Evolutionary conservation across 192 early-diverging fungal species (phyloP).

Genomic region (Gaertneriomyces sp.): DNA sequence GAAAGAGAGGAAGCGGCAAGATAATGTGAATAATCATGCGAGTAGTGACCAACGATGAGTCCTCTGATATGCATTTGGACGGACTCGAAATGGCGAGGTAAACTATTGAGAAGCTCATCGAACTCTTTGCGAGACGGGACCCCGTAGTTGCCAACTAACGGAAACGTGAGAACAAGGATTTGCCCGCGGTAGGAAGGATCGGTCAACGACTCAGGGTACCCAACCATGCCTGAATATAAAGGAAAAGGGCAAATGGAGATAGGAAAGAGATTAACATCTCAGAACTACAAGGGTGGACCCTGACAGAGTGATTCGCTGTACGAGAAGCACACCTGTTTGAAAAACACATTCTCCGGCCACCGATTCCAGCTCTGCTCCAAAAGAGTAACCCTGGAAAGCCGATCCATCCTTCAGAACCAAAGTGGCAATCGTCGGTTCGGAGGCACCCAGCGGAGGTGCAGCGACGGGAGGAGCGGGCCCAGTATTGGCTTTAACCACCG

Average conservation of each 20-base stretch:
- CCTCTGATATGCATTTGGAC: conserved; percentile 89
- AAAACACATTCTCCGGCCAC: conserved; percentile 97
- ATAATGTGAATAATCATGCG: conserved; percentile 89
- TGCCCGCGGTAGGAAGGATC: conserved; percentile 98
- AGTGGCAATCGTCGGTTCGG: conserved; percentile 23
- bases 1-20: conserved; percentile 80
- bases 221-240: conserved; percentile 80
- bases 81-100: conserved; percentile 95
- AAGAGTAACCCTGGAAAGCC: conserved; percentile 85
- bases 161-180: conserved; percentile 97
- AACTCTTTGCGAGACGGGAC: conserved; percentile 84
- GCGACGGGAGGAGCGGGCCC: conserved; percentile 4
- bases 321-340: conserved; percentile 76
- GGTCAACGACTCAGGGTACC: conserved; percentile 97
- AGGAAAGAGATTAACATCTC: neutral
- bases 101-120: conserved; percentile 78
- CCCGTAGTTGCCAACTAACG: conserved; percentile 97
- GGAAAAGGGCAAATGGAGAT: conserved; percentile 2
- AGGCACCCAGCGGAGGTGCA: neutral
- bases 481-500: neutral
- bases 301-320: neutral
- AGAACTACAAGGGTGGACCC: neutral
- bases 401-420: conserved; percentile 84
- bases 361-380: conserved; percentile 81
- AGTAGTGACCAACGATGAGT: conserved; percentile 88